A percentile compares a stretch with the other conserved stretches of the same genome.
phyloP scores from a whole-genome alignment of 2,329 filamentous ascomycete genomes.

The Colletotrichum kahawae region DNA sequence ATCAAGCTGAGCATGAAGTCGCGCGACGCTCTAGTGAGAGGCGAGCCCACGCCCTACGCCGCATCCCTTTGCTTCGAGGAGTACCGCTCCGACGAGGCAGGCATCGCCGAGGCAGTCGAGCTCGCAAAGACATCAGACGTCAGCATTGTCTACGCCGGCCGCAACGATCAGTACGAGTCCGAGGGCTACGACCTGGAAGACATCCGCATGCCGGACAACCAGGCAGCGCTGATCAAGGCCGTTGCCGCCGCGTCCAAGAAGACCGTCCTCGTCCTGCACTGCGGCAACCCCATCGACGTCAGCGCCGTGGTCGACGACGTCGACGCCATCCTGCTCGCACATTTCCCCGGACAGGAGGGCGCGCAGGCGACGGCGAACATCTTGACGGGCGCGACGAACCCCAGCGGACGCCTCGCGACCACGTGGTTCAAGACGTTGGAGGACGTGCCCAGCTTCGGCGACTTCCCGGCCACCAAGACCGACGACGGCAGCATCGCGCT shows the following conservation, averaged over 20 bases:
- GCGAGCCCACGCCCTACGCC: conserved; percentile 17
- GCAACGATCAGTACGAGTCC: conserved; percentile 21
- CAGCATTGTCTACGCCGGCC: conserved; percentile 19
- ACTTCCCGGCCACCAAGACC: conserved; percentile 13
- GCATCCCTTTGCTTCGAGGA: conserved; percentile 18
- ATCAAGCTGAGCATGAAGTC: conserved; percentile 17
- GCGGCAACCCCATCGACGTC: conserved; percentile 15
- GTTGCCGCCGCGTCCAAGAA: conserved; percentile 7
- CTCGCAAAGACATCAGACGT: conserved; percentile 6
- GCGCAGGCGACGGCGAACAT: conserved; percentile 18
- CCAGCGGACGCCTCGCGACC: conserved; percentile 18
- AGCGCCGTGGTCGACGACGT: conserved; percentile 16
- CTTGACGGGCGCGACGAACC: conserved; percentile 10
- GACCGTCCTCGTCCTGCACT: conserved; percentile 11
- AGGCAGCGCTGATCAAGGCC: conserved; percentile 14
- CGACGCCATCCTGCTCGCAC: conserved; percentile 13
- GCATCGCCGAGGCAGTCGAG: conserved; percentile 9
- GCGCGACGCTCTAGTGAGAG: not conserved
- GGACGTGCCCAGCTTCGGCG: conserved; percentile 16
- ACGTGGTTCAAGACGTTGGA: conserved; percentile 19
- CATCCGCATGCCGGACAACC: conserved; percentile 16
- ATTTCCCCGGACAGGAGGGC: conserved; percentile 21
- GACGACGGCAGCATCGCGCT: not conserved
- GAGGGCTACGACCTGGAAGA: conserved; percentile 21
- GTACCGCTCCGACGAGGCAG: conserved; percentile 1